Evolutionary conservation across 2,329 filamentous ascomycete species (phyloP).

Genomic region (Pseudogymnoascus destructans): DNA sequence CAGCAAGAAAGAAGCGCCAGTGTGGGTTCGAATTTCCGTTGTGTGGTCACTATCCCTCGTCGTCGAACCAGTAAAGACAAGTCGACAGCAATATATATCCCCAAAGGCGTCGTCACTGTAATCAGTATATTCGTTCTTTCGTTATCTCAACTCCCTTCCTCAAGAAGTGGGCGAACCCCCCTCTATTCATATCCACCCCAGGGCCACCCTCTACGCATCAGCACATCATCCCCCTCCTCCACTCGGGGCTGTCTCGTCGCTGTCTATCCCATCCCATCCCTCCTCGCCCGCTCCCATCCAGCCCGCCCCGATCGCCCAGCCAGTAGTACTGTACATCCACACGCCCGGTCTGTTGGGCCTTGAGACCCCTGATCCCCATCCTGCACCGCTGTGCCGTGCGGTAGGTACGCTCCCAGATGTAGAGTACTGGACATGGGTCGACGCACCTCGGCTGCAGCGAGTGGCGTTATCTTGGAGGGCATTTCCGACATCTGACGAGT

Average conservation of each 20-base stretch:
- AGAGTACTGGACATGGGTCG: background rate
- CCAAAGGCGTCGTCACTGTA: background rate
- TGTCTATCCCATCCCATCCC: background rate
- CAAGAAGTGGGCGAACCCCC: background rate
- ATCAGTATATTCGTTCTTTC: background rate
- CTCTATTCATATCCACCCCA: slow-evolving; percentile 3
- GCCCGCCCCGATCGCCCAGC: background rate
- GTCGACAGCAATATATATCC: background rate
- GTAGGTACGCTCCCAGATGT: background rate
- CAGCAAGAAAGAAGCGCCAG: background rate
- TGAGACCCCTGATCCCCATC: slow-evolving; percentile 2
- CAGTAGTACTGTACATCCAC: background rate
- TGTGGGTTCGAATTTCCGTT: background rate
- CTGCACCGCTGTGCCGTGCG: background rate
- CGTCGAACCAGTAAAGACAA: background rate
- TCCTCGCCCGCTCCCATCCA: background rate
- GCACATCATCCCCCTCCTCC: background rate
- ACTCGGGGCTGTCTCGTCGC: background rate
- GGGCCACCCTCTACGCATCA: background rate
- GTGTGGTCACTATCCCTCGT: background rate
- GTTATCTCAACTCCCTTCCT: background rate
- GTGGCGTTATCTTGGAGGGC: background rate
- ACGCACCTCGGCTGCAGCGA: background rate
- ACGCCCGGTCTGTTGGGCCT: background rate
- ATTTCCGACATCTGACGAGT: slow-evolving; percentile 6